A percentile compares a stretch with the other conserved stretches of the same genome.
phyloP scores from a whole-genome alignment of 805 yeast species.

The Metschnikowia amazonensis region DNA sequence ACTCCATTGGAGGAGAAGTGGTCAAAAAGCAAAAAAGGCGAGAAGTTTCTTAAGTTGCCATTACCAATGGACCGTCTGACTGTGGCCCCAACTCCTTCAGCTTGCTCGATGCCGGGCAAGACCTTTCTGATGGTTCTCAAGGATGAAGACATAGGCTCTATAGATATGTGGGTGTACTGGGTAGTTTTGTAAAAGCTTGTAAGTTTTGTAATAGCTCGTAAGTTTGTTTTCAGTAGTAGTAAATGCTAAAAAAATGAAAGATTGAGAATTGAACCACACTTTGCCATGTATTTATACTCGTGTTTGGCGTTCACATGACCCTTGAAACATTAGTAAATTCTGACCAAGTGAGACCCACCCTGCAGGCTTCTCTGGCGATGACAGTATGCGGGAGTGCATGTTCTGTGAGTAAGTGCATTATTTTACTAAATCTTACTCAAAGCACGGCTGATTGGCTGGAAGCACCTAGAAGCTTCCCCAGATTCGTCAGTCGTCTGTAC shows the following conservation, averaged over 20 bases:
- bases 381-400: background rate
- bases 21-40: constrained; percentile 80
- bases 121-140: constrained; percentile 32
- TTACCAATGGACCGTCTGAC: constrained; percentile 82
- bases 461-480: constrained; percentile 2
- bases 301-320: background rate
- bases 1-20: constrained; percentile 65
- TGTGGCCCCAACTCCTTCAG: constrained; percentile 86
- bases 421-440: constrained; percentile 2
- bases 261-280: background rate
- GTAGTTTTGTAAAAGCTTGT: too few relatives aligned
- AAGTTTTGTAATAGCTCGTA: too few relatives aligned
- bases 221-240: background rate
- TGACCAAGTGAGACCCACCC: background rate
- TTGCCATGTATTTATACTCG: constrained; percentile 2
- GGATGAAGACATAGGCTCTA: constrained; percentile 14
- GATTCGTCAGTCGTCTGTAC: background rate
- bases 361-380: background rate
- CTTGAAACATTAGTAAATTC: background rate
- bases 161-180: background rate
- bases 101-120: constrained; percentile 57
- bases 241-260: background rate
- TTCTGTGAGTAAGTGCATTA: background rate
- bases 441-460: constrained; percentile 1
- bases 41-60: constrained; percentile 61